Percentiles rank a stretch among this genome's conserved stretches.
phyloP scores from a whole-genome alignment of 306 rosid genomes.

The Arachis hypogaea region DNA sequence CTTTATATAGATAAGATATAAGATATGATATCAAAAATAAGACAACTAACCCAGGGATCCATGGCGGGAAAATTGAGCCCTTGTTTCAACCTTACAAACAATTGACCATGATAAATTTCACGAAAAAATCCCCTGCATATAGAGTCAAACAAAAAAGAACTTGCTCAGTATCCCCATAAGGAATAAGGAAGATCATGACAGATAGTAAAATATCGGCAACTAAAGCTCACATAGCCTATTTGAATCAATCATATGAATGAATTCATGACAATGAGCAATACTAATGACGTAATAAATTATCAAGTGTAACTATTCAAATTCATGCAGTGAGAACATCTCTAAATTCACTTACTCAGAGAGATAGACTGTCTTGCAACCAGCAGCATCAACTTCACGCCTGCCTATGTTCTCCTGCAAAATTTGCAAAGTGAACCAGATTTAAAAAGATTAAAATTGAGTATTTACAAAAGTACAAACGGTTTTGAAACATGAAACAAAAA shows the following conservation, averaged over 20 bases:
- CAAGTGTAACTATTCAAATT: constrained; percentile 8
- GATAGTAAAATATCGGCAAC: not conserved
- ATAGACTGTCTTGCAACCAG: constrained; percentile 74
- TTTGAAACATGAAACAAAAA: too few relatives aligned
- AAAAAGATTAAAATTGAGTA: not conserved
- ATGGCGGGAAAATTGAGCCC: constrained; percentile 83
- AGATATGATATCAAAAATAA: not conserved
- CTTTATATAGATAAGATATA: not conserved
- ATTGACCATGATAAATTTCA: constrained; percentile 84
- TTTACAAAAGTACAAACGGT: not conserved
- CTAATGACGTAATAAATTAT: constrained; percentile 3
- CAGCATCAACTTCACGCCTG: constrained; percentile 77
- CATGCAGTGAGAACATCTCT: constrained; percentile 1
- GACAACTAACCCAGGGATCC: constrained; percentile 87
- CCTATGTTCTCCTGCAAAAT: constrained; percentile 68
- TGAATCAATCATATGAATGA: constrained; percentile 5
- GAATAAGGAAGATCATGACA: not conserved
- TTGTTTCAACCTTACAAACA: constrained; percentile 76
- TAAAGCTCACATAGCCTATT: constrained; percentile 1
- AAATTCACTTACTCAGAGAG: constrained; percentile 74
- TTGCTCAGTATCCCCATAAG: constrained; percentile 27
- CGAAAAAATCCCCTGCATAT: constrained; percentile 74
- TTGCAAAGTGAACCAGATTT: not conserved
- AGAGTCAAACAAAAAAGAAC: constrained; percentile 18
- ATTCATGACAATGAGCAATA: not conserved